A percentile compares a stretch with the other conserved stretches of the same genome.
These are phyloP conservation scores for Nakazawaea holstii DNA, from an alignment of 805 yeast species.

Conservation along the genomic window DNA sequence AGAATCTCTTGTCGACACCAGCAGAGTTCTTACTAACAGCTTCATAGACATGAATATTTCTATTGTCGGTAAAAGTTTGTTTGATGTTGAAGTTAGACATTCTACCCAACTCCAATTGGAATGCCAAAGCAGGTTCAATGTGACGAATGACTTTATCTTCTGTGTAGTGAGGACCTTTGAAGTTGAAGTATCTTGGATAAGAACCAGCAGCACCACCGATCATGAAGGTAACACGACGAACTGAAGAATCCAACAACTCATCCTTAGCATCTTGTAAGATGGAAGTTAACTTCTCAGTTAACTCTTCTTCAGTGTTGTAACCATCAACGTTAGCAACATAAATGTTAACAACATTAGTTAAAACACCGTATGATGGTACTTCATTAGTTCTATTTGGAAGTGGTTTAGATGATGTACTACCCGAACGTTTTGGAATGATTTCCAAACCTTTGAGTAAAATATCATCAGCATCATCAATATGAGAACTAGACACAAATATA, in stretches of 20 bases:
- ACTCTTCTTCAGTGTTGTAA: conserved; percentile 61
- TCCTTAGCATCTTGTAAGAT: conserved; percentile 63
- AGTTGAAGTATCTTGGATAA: conserved; percentile 94
- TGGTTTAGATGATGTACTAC: conserved; percentile 34
- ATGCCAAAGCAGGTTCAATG: conserved; percentile 96
- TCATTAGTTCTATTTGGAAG: conserved; percentile 39
- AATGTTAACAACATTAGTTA: conserved; percentile 79
- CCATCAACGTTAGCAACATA: conserved; percentile 73
- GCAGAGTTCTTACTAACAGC: conserved; percentile 93
- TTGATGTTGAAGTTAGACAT: conserved; percentile 91
- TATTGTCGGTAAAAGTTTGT: conserved; percentile 92
- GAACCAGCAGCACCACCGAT: conserved; percentile 79
- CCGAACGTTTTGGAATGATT: conserved; percentile 46
- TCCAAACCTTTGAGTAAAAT: conserved; percentile 71
- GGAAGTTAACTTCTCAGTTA: conserved; percentile 57
- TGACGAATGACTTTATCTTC: conserved; percentile 96
- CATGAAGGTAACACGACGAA: conserved; percentile 92
- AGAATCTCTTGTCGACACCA: conserved; percentile 84
- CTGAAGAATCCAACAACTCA: conserved; percentile 62
- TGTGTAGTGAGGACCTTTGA: conserved; percentile 76
- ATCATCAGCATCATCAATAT: conserved; percentile 88
- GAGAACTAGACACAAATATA: conserved; percentile 72
- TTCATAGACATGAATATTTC: conserved; percentile 96
- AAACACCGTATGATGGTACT: conserved; percentile 23
- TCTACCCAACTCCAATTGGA: conserved; percentile 92